Evolutionary conservation across 2,329 filamentous ascomycete species (phyloP).

Genomic region (Claviceps digitariae): DNA sequence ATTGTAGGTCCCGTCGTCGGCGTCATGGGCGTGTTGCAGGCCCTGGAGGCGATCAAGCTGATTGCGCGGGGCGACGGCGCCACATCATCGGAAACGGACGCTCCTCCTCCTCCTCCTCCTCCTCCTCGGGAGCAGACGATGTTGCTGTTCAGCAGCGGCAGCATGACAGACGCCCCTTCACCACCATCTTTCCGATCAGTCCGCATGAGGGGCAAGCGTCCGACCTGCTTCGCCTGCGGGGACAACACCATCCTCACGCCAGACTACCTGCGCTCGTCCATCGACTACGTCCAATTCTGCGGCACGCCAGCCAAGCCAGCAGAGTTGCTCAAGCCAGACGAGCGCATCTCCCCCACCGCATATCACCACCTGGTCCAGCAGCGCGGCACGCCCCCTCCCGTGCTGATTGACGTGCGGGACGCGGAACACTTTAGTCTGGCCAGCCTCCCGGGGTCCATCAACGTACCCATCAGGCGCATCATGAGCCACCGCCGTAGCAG

Average conservation of each 20-base stretch:
- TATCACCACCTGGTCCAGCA: conserved; percentile 29
- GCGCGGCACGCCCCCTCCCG: conserved; percentile 21
- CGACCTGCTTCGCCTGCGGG: conserved; percentile 67
- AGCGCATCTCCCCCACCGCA: conserved; percentile 53
- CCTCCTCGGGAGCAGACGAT: conserved; percentile 15
- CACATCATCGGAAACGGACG: background rate
- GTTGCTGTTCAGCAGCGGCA: conserved; percentile 33
- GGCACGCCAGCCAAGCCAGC: conserved; percentile 42
- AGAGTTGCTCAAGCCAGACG: conserved; percentile 42
- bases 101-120: background rate
- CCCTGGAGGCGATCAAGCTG: conserved; percentile 78
- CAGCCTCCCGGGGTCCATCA: conserved; percentile 61
- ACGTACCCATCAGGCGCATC: conserved; percentile 46
- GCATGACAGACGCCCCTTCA: conserved; percentile 16
- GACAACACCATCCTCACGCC: conserved; percentile 43
- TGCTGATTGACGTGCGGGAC: conserved; percentile 74
- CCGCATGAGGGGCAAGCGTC: conserved; percentile 53
- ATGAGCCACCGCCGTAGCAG: conserved; percentile 28
- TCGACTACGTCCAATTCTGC: conserved; percentile 83
- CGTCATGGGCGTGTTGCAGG: conserved; percentile 84
- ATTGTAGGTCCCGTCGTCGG: conserved; percentile 89
- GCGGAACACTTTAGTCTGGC: conserved; percentile 75
- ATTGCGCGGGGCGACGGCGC: conserved; percentile 33
- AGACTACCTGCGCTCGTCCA: conserved; percentile 44
- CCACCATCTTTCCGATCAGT: conserved; percentile 52